Evolutionary conservation across 257 asterid species (phyloP).

Genomic region (Ehretia macrophylla): DNA sequence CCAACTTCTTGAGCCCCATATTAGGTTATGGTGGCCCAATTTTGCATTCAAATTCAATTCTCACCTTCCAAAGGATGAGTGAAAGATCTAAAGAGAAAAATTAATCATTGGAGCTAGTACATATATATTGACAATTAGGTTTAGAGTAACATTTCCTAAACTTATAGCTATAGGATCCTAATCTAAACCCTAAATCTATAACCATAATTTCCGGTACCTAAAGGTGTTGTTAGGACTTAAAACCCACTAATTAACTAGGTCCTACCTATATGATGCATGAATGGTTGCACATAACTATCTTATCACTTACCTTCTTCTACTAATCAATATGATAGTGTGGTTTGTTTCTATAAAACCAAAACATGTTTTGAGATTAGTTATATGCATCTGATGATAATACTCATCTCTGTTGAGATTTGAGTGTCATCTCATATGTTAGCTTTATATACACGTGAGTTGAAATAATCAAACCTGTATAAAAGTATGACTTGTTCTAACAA

Average conservation of each 20-base stretch:
- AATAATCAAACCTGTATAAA: not conserved
- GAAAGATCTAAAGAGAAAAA: no score
- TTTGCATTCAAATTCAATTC: constrained; percentile 8
- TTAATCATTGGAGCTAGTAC: no score
- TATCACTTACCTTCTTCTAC: constrained; percentile 2
- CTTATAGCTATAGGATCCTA: constrained; percentile 23
- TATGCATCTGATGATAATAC: no score
- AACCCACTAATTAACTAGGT: constrained; percentile 17
- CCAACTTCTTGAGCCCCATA: constrained; percentile 53
- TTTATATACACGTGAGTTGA: no score
- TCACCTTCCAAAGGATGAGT: constrained; percentile 13
- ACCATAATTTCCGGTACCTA: constrained; percentile 31
- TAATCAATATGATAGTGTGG: no score
- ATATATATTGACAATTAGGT: constrained; percentile 25
- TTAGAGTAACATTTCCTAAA: constrained; percentile 19
- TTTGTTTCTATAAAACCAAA: no score
- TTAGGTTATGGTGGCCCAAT: constrained; percentile 23
- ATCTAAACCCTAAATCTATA: constrained; percentile 22
- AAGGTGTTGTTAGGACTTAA: constrained; percentile 7
- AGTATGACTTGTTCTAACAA: not conserved
- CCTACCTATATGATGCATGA: constrained; percentile 36
- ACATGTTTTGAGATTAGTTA: no score
- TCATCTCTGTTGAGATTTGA: no score
- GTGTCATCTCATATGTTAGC: no score
- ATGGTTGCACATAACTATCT: constrained; percentile 18